Conservation (phyloP, 805 yeast genomes). For the Candida ficus region DNA sequence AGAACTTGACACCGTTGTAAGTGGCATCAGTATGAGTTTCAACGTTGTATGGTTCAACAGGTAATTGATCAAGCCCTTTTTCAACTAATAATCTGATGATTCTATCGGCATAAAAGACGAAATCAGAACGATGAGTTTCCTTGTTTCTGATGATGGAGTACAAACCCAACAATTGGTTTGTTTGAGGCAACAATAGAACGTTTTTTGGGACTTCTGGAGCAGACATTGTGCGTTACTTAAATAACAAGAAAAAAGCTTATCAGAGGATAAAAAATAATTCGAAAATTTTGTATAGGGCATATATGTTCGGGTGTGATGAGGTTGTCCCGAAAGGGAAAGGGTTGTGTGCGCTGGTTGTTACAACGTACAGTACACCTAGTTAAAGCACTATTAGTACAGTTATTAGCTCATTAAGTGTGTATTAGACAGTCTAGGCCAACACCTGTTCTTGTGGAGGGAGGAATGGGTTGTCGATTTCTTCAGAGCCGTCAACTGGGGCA, state of each 20-base stretch:
- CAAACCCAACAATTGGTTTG: constrained; percentile 83
- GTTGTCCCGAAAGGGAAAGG: no score
- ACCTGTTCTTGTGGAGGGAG: constrained; percentile 18
- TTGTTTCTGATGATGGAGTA: constrained; percentile 87
- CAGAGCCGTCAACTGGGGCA: constrained; percentile 69
- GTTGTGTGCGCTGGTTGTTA: no score
- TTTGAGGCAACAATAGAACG: constrained; percentile 73
- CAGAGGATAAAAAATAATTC: no score
- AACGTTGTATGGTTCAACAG: constrained; percentile 66
- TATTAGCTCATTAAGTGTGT: neutral
- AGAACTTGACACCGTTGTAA: constrained; percentile 73
- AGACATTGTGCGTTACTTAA: constrained; percentile 8
- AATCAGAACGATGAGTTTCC: constrained; percentile 80
- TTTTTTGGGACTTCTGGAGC: constrained; percentile 30
- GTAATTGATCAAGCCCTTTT: constrained; percentile 90
- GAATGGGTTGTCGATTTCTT: constrained; percentile 68
- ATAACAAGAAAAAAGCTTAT: neutral
- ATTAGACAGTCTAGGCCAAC: constrained; percentile 1
- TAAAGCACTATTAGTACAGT: no score
- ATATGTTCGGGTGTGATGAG: no score
- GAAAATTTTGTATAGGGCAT: neutral
- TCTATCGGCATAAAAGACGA: constrained; percentile 92
- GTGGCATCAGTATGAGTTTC: constrained; percentile 71
- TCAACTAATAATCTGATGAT: constrained; percentile 91
- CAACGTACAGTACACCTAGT: neutral